Evolutionary conservation across 805 yeast species (phyloP).

Genomic region (Jamesozyma rosinii): DNA sequence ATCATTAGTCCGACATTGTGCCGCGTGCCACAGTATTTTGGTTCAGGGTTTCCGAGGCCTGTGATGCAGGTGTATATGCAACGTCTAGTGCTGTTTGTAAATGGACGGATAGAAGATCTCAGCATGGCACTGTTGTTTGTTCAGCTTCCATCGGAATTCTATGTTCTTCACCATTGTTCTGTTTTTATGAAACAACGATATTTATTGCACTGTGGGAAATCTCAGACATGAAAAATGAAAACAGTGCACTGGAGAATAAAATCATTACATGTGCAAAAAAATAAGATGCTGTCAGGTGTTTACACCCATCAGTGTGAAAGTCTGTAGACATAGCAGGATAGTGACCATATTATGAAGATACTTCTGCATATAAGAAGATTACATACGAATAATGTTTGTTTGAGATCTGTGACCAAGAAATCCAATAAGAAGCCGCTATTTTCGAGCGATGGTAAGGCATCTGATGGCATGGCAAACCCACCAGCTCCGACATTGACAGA

Average conservation of each 20-base stretch:
- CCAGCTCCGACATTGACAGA: not conserved
- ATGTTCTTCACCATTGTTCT: too few relatives aligned
- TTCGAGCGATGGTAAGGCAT: not conserved
- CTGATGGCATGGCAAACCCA: not conserved
- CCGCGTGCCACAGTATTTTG: slow-evolving; percentile 49
- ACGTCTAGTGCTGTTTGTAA: not conserved
- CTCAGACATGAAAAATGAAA: too few relatives aligned
- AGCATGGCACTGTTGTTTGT: too few relatives aligned
- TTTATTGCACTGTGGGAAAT: too few relatives aligned
- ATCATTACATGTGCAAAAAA: too few relatives aligned
- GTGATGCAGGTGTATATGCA: slow-evolving; percentile 17
- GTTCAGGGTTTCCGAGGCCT: slow-evolving; percentile 67
- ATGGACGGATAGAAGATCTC: too few relatives aligned
- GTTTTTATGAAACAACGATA: too few relatives aligned
- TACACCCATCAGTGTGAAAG: too few relatives aligned
- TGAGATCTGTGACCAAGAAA: not conserved
- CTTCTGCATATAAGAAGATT: not conserved
- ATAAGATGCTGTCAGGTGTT: too few relatives aligned
- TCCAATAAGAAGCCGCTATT: not conserved
- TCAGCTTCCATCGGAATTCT: too few relatives aligned
- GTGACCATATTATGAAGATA: not conserved
- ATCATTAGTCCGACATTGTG: slow-evolving; percentile 71
- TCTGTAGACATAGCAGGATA: too few relatives aligned
- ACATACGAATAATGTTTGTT: not conserved
- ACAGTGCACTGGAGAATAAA: too few relatives aligned